Conservation (phyloP, 1,284 basidiomycete species). For the Kwoniella shivajii region DNA sequence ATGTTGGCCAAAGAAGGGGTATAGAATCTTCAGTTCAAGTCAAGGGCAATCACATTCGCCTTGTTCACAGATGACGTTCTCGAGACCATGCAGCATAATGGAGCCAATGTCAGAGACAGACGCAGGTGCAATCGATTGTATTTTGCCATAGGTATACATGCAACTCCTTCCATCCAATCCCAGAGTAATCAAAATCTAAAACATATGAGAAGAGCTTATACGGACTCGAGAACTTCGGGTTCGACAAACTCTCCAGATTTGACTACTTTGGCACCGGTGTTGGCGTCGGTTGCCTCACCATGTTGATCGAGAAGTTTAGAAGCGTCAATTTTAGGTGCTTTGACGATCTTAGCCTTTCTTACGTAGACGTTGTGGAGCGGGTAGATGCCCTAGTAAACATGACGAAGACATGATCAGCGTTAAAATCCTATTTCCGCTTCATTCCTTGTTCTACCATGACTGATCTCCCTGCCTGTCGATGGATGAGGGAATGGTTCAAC, state of each 20-base stretch:
- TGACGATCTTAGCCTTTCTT: constrained; percentile 95
- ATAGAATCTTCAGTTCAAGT: no score
- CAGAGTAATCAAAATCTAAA: background rate
- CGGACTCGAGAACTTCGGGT: constrained; percentile 54
- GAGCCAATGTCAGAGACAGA: no score
- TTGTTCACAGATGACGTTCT: no score
- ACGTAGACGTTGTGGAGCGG: constrained; percentile 98
- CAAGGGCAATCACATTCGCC: no score
- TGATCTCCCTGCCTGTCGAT: no score
- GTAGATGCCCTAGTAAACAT: constrained; percentile 81
- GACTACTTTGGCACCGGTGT: constrained; percentile 51
- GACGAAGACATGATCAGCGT: constrained; percentile 11
- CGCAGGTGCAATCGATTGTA: no score
- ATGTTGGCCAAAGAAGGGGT: no score
- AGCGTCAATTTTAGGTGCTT: constrained; percentile 94
- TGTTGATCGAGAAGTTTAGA: constrained; percentile 94
- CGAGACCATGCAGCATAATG: no score
- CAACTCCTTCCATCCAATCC: constrained; percentile 9
- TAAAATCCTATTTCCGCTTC: no score
- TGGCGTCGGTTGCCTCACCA: constrained; percentile 82
- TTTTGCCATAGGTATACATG: constrained; percentile 20
- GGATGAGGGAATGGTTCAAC: background rate
- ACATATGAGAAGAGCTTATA: constrained; percentile 34
- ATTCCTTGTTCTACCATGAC: background rate
- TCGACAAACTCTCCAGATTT: constrained; percentile 55